phyloP scores from a whole-genome alignment of 2,329 filamentous ascomycete species.

The Cercospora nicotianae region DNA sequence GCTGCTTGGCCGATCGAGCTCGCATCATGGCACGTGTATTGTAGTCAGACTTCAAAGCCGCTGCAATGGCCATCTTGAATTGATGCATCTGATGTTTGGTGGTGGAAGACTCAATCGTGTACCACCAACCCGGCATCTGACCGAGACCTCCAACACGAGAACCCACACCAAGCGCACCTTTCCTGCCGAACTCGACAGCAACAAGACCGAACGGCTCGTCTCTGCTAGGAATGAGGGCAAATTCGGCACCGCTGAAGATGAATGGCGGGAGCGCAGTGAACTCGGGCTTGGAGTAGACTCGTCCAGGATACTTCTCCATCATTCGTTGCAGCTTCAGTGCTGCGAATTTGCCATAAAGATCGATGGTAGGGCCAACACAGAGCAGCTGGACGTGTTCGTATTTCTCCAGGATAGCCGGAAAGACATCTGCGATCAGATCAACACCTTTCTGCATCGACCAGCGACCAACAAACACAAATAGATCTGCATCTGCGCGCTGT shows the following conservation, averaged over 20 bases:
- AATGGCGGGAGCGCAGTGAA: constrained; percentile 67
- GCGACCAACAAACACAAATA: constrained; percentile 68
- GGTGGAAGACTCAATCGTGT: constrained; percentile 64
- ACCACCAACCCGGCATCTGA: constrained; percentile 74
- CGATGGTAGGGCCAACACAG: constrained; percentile 64
- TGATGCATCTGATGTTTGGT: constrained; percentile 64
- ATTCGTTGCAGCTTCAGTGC: constrained; percentile 64
- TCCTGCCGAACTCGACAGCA: constrained; percentile 67
- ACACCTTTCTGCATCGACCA: constrained; percentile 71
- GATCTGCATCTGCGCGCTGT: constrained; percentile 61
- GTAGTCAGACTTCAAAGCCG: constrained; percentile 58
- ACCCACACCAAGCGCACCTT: constrained; percentile 66
- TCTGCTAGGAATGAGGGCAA: constrained; percentile 66
- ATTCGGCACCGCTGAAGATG: constrained; percentile 68
- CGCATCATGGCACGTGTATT: constrained; percentile 62
- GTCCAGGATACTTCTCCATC: constrained; percentile 65
- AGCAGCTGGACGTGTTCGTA: constrained; percentile 62
- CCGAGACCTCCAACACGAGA: constrained; percentile 66
- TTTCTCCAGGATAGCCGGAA: constrained; percentile 62
- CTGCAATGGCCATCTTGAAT: constrained; percentile 64
- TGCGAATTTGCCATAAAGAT: constrained; percentile 67
- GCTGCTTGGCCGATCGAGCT: constrained; percentile 63
- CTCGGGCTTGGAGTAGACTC: constrained; percentile 67
- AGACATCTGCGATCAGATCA: constrained; percentile 67
- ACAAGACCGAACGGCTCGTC: constrained; percentile 70